Evolutionary conservation across 805 yeast genomes (phyloP), one percentile per base, ranked within the genome.

Genomic region (Metahyphopichia silvanorum): DNA sequence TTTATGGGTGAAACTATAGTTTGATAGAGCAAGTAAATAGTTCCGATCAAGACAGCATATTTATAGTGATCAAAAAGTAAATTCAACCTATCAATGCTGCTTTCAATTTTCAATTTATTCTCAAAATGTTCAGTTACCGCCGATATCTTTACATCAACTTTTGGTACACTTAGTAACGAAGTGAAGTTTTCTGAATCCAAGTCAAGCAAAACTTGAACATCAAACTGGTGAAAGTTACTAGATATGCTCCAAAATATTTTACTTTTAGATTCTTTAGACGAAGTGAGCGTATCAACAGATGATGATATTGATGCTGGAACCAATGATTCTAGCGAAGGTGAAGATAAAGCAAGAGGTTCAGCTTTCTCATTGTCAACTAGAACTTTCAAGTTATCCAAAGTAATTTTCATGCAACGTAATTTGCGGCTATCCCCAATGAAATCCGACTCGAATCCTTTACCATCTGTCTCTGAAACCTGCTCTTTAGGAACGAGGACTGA

Each of bases 401-500:
- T 16, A 3, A 46, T n/a, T 17, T 34, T 42, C 6, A 47, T 38
- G 17, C 27, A 31, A 32, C 60, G 21, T 34, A 62, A 40, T 21
- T 51, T 47, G 29, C 48, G 38, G 39, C 39, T 26, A 9, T 42
- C 37, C 15, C 47, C 39, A 31, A 39, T 25, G 31, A 45, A 28
- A 39, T 55, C 53, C 12, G 41, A 27, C 21, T 38, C 29, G 25
- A 44, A 34, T 28, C 40, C 40, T 17, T 38, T 38, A 7, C 38
- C 49, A 9, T 29, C 22, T 18, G 37, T 25, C n/a, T 35, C 21
- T 16, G 45, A 27, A 10, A 53, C 27, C 16, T 40, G 30, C 5
- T 51, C 48, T 11, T 38, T 29, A 15, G 60, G 64, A 6, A 66
- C 55, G 22, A 66, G 46, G 1, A 66, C 58, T 6, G 71, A 65